Evolutionary conservation across 345 rosid genomes (phyloP).

Genomic region (Boechera retrofracta): DNA sequence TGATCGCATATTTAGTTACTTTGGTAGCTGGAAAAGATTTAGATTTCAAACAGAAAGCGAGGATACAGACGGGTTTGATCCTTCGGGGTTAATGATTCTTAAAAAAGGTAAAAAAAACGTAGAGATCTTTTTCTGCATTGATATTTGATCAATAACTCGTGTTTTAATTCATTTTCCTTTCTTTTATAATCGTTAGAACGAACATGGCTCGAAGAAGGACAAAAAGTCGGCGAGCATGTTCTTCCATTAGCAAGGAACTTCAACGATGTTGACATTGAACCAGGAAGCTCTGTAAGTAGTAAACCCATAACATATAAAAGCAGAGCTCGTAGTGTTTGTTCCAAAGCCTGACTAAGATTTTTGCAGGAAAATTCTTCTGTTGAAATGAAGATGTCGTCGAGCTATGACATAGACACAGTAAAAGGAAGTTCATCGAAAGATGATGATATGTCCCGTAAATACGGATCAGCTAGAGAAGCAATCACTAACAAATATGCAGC

Average conservation of each 20-base stretch:
- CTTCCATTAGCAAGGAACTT: conserved; percentile 92
- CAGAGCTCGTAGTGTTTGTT: background rate
- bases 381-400: conserved; percentile 69
- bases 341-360: conserved; percentile 12
- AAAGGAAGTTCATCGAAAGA: conserved; percentile 58
- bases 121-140: background rate
- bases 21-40: conserved; percentile 95
- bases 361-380: conserved; percentile 65
- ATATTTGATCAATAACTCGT: background rate
- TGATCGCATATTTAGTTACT: conserved; percentile 80
- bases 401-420: conserved; percentile 45
- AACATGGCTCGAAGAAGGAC: conserved; percentile 89
- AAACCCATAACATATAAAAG: background rate
- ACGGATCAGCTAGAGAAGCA: conserved; percentile 75
- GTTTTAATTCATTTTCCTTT: background rate
- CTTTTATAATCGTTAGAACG: conserved; percentile 57
- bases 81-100: conserved; percentile 88
- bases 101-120: conserved; percentile 63
- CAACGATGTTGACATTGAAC: conserved; percentile 71
- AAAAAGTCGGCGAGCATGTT: conserved; percentile 85
- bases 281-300: conserved; percentile 57
- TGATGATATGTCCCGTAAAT: conserved; percentile 69
- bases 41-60: conserved; percentile 84
- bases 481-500: conserved; percentile 87
- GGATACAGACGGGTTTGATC: conserved; percentile 90